A percentile compares a stretch with the other conserved stretches of the same genome.
Evolutionary conservation across 73 alveolate genomes (phyloP).

Genomic region (Blepharisma stoltei): DNA sequence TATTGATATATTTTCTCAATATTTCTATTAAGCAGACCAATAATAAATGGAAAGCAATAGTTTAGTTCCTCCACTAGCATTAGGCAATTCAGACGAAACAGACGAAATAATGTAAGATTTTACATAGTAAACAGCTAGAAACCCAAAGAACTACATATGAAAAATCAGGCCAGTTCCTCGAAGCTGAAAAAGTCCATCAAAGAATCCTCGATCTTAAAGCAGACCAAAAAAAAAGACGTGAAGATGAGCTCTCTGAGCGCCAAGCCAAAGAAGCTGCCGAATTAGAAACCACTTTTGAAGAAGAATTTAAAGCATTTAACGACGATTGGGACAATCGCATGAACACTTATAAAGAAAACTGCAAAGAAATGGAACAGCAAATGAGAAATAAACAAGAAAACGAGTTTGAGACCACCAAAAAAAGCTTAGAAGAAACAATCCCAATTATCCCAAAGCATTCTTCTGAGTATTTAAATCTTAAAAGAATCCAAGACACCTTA

Average conservation of each 20-base stretch:
- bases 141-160: conserved; percentile 59
- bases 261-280: conserved; percentile 53
- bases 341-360: conserved; percentile 38
- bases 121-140: conserved; percentile 49
- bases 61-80: too few species aligned
- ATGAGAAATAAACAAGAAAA: conserved; percentile 44
- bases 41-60: too few species aligned
- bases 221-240: conserved; percentile 27
- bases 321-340: conserved; percentile 50
- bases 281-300: conserved; percentile 54
- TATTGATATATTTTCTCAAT: too few species aligned
- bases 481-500: not conserved
- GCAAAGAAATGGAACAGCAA: conserved; percentile 37
- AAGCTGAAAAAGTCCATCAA: conserved; percentile 72
- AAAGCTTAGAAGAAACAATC: conserved; percentile 41
- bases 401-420: conserved; percentile 41
- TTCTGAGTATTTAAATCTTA: not conserved
- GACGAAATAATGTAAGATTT: conserved; percentile 39
- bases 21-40: too few species aligned
- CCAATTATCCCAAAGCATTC: conserved; percentile 39
- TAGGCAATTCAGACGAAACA: conserved; percentile 10
- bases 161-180: conserved; percentile 43
- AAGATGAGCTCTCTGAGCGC: conserved; percentile 33
- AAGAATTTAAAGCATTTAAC: conserved; percentile 57
- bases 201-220: conserved; percentile 49